Base-by-base conservation (phyloP, 2,329 filamentous ascomycete species). In the Seiridium unicorne region DNA sequence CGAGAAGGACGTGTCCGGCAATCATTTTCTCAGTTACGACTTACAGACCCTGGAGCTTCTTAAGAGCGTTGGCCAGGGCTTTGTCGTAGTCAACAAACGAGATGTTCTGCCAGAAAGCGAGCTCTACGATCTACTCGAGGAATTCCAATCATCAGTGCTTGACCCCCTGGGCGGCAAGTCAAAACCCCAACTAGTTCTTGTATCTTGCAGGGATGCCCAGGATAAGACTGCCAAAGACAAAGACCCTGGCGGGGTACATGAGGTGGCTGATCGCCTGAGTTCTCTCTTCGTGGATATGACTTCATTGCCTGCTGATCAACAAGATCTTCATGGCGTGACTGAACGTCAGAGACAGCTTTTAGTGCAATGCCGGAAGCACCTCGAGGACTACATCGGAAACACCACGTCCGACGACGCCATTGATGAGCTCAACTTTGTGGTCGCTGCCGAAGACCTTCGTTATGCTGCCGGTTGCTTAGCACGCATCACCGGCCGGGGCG, bases 311-410 rank as follows among this genome's bases (percentile, higher is more conserved):
- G 83, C 83, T 3, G 86, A 91, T 63, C 88, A 91, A 79, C 86
- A 93, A 76, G 91, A 96, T 69, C 89, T 95, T 4, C 84, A 97
- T 3, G 93, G 93, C 59, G 93, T 97, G 44, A 97, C 92, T 18
- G 92, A 94, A 74, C 89, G 95, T 61, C 95, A 99, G 78, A 85
- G 90, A 56, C 84, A 92, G 72, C 87, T 97, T 57, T 83, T 99
- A 51, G 82, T 86, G 55, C 82, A 87, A 70, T 97, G 94, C 72
- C 81, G 89, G 10, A 72, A 73, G 42, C 86, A 93, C 71, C 83
- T 99, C 1, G 83, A 89, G 54, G 83, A 86, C 31, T 99, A 97
- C 72, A 76, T 94, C 62, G 74, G 71, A 8, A 85, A 89, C 68
- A 84, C 87, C 11, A 69, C 72, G 51, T 66, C 68, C 6, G 65